phyloP scores from a whole-genome alignment of 2,329 filamentous ascomycete genomes.

The Alternaria gaisen region DNA sequence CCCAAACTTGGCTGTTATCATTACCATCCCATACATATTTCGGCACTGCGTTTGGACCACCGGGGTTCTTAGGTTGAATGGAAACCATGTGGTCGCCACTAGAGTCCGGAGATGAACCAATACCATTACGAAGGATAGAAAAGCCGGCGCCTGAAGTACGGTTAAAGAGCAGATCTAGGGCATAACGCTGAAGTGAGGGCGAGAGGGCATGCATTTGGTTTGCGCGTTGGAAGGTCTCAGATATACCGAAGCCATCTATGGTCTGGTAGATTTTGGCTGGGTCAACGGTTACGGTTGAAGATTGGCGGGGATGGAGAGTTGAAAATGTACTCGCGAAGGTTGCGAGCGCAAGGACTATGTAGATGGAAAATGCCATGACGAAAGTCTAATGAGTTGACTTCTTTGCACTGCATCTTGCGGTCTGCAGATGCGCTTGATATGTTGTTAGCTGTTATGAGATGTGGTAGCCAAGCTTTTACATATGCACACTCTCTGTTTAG shows the following conservation, averaged over 20 bases:
- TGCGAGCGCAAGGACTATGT: slow-evolving; percentile 20
- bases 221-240: slow-evolving; percentile 57
- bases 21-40: slow-evolving; percentile 44
- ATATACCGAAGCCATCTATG: slow-evolving; percentile 60
- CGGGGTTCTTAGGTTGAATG: slow-evolving; percentile 39
- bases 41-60: slow-evolving; percentile 32
- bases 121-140: slow-evolving; percentile 57
- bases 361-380: slow-evolving; percentile 14
- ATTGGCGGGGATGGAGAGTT: slow-evolving; percentile 21
- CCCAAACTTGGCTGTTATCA: slow-evolving; percentile 60
- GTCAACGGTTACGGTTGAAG: slow-evolving; percentile 53
- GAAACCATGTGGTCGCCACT: slow-evolving; percentile 51
- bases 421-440: neutral
- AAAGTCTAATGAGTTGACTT: too few relatives aligned
- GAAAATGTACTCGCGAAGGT: neutral
- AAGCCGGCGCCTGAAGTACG: slow-evolving; percentile 56
- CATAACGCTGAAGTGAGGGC: slow-evolving; percentile 49
- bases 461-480: slow-evolving; percentile 6
- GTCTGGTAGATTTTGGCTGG: slow-evolving; percentile 56
- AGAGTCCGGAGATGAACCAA: slow-evolving; percentile 57
- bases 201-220: slow-evolving; percentile 55
- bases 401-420: neutral
- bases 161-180: slow-evolving; percentile 59
- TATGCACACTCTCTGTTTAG: neutral
- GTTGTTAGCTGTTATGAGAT: neutral